A percentile compares a stretch with the other conserved stretches of the same genome.
phyloP scores from a whole-genome alignment of 2,329 filamentous ascomycete genomes.

The Colletotrichum noveboracense region DNA sequence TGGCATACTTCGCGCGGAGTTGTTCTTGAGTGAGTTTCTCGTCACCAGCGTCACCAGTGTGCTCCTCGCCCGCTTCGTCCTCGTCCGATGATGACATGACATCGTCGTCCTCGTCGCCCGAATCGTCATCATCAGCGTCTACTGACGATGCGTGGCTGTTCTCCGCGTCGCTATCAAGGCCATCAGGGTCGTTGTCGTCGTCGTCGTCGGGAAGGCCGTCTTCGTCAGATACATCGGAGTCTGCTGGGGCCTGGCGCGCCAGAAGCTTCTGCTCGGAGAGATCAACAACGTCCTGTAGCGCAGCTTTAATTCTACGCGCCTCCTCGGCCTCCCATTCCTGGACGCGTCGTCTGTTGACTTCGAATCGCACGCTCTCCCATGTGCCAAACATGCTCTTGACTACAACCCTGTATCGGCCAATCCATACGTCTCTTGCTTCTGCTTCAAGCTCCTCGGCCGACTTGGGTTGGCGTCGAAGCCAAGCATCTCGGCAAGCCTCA shows the following conservation, averaged over 20 bases:
- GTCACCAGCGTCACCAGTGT: slow-evolving; percentile 52
- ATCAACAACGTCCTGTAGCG: slow-evolving; percentile 75
- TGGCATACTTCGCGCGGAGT: slow-evolving; percentile 70
- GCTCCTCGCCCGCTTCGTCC: slow-evolving; percentile 58
- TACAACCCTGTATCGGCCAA: slow-evolving; percentile 74
- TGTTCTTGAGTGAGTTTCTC: slow-evolving; percentile 74
- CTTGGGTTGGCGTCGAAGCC: slow-evolving; percentile 76
- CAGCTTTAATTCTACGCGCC: slow-evolving; percentile 68
- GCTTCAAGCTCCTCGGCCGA: slow-evolving; percentile 80
- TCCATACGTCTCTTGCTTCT: slow-evolving; percentile 73
- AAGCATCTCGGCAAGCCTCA: slow-evolving; percentile 77
- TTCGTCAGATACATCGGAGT: slow-evolving; percentile 56
- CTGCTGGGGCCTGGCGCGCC: slow-evolving; percentile 59
- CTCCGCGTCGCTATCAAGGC: slow-evolving; percentile 37
- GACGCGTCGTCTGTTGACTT: slow-evolving; percentile 65
- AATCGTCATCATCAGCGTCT: slow-evolving; percentile 44
- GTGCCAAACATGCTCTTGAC: slow-evolving; percentile 61
- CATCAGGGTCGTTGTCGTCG: slow-evolving; percentile 45
- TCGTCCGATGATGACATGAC: slow-evolving; percentile 69
- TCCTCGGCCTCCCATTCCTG: slow-evolving; percentile 70
- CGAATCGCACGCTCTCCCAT: slow-evolving; percentile 68
- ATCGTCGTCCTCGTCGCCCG: slow-evolving; percentile 38
- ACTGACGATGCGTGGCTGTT: slow-evolving; percentile 45
- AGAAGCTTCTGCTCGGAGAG: slow-evolving; percentile 73
- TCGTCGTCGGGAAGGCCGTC: slow-evolving; percentile 45